Percentiles rank a stretch among this genome's conserved stretches.
These are phyloP conservation scores for Gelatoporia subvermispora DNA, from an alignment of 768 basidiomycete genomes.

Conservation along the genomic window DNA sequence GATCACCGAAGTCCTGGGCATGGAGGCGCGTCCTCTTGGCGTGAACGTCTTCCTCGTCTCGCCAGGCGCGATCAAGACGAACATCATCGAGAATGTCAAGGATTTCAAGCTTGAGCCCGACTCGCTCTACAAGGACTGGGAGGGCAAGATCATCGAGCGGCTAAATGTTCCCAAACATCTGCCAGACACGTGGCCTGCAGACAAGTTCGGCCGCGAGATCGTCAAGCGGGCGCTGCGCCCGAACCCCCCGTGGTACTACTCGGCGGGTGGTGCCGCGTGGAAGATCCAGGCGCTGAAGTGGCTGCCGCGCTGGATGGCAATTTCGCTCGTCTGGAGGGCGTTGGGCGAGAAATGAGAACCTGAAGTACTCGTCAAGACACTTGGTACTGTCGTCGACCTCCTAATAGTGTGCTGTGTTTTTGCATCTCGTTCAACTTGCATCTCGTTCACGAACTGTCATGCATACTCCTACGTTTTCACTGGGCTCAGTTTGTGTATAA, in stretches of 20 bases:
- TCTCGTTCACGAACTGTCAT: too few relatives aligned
- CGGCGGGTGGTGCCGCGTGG: slow-evolving; percentile 4
- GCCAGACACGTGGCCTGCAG: slow-evolving; percentile 13
- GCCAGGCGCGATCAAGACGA: slow-evolving; percentile 61
- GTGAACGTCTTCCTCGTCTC: slow-evolving; percentile 67
- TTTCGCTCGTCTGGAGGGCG: too few relatives aligned
- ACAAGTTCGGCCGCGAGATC: slow-evolving; percentile 14
- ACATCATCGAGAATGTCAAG: slow-evolving; percentile 47
- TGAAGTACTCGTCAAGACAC: too few relatives aligned
- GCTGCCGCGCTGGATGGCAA: slow-evolving; percentile 5
- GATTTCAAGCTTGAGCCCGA: slow-evolving; percentile 42
- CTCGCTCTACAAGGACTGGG: slow-evolving; percentile 51
- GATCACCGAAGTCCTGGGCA: slow-evolving; percentile 58
- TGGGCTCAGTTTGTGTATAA: too few relatives aligned
- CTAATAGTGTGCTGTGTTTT: too few relatives aligned
- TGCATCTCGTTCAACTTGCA: too few relatives aligned
- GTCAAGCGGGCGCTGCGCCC: slow-evolving; percentile 6
- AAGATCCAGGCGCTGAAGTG: not conserved
- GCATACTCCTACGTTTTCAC: too few relatives aligned
- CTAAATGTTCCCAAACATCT: slow-evolving; percentile 46
- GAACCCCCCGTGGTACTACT: slow-evolving; percentile 12
- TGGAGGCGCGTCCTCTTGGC: slow-evolving; percentile 72
- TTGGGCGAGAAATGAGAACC: too few relatives aligned
- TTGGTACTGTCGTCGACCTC: too few relatives aligned
- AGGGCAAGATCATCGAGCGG: slow-evolving; percentile 49